Evolutionary conservation across 179 eudicot genomes (phyloP).

Genomic region (Heliamphora ciliata): DNA sequence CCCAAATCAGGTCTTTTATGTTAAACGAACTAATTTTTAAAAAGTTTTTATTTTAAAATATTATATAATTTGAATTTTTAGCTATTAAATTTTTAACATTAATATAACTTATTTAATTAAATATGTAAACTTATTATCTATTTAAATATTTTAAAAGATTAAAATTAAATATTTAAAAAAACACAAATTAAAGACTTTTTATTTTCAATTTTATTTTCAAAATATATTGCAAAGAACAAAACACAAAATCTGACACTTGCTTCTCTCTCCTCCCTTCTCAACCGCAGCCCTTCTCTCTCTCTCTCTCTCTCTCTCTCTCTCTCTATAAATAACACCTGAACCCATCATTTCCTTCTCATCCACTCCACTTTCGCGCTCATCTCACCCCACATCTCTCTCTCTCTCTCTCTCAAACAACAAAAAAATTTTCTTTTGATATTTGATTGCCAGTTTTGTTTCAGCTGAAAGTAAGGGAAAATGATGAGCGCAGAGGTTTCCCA

Average conservation of each 20-base stretch:
- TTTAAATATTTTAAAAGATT: no score
- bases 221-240: no score
- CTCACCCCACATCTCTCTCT: background rate
- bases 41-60: no score
- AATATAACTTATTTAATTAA: no score
- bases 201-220: no score
- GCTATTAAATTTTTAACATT: no score
- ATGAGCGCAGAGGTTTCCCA: background rate
- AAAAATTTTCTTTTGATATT: background rate
- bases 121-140: no score
- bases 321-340: constrained; percentile 17
- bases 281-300: background rate
- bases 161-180: no score
- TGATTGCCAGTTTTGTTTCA: background rate
- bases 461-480: background rate
- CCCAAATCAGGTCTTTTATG: background rate
- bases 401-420: background rate
- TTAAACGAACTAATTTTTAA: no score
- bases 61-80: no score
- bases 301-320: background rate
- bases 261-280: background rate
- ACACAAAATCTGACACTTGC: no score
- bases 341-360: constrained; percentile 4
- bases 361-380: background rate
- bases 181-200: no score